Evolutionary conservation across 768 basidiomycete species (phyloP), one percentile per base, ranked within the genome.

Genomic region (Mycena amicta): DNA sequence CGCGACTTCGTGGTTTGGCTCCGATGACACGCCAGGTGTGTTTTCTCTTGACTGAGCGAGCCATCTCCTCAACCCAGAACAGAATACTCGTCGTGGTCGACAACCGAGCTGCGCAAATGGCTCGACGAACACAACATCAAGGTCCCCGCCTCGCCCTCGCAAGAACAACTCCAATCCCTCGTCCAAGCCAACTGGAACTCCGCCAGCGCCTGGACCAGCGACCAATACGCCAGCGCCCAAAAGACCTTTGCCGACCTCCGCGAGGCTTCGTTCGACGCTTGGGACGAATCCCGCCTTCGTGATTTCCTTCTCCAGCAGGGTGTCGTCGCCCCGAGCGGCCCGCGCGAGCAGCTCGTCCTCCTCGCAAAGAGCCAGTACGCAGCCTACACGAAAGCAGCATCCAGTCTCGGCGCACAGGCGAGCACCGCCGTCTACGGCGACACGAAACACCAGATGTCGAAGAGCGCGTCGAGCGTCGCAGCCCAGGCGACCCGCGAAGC

Each of bases 271-370:
- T 88, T 92, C 60, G 90, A 95, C 60, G 75, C 79, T 1, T 98
- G 94, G 94, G 86, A 91, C 69, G 95, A 98, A 67, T 87, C 85
- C 13, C 81, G 80, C 27, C 78, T 97, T 22, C 85, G 95, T 67
- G 78, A 90, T 61, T 96, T 89, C 74, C 79, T 98, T 12, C 83
- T 97, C 53, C 84, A 91, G 67, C 89, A 96, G 64, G 95, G 95
- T 40, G 79, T 96, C 59, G 85, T 98, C 50, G 83, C 88, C 5
- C 95, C 95, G 15, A 81, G 83, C 27, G 89, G 90, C 2, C 87
- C 87, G 2, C 80, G 82, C 55, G 95, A 97, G 68, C 84, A 93
- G 66, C 84, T 98, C 22, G 77, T 90, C 22, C 74, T 89, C 16
- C 79, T 91, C 39, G 94, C 92, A 26, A 90, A 90, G 75, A 80